Base-by-base conservation (phyloP, 306 rosid species). In the Carpinus fangiana region DNA sequence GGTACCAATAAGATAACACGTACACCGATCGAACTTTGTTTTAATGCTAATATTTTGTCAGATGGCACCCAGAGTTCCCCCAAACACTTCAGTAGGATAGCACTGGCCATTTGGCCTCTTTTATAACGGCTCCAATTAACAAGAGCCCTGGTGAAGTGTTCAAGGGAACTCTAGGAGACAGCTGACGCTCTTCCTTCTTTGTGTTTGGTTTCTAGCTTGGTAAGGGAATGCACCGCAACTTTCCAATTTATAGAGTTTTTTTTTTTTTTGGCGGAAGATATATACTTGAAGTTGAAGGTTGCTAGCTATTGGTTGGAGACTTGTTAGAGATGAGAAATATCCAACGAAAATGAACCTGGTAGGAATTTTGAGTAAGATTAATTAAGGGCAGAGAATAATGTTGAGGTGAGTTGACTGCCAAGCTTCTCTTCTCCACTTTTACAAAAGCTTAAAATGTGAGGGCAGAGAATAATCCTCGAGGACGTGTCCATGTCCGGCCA, bases 131-230 rank as follows among this genome's bases (percentile, higher is more conserved):
- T 52, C 46, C 7, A 59, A 23, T 23, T 23, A 23, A 4, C 51
- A 51, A 8, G 16, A 36, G 73, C 54, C 68, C 65, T 73, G 61
- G 43, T 76, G 89, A 88, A 88, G 89, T 80, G 89, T 36, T 83
- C 75, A 73, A 81, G 83, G 88, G 86, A 88, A 88, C 86, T 81
- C 79, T 76, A 81, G 82, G 86, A 48, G 51, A 77, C 84, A 81
- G 7, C 76, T 83, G 80, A 77, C 84, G 7, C 14, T 50, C 14
- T 50, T 73, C 31, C 3, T 18, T 60, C 14, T 66, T 26, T 12
- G 38, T 80, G 84, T n/a, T 57, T 51, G 48, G 23, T 31, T 28
- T 70, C 54, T 31, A 31, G 34, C 34, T 23, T 60, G 69, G 67
- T 5, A 66, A 12, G 20, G 46, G 10, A 76, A 50, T 51, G 70